phyloP scores from a whole-genome alignment of 2,329 filamentous ascomycete genomes.

The Apiospora rasikravindrae region DNA sequence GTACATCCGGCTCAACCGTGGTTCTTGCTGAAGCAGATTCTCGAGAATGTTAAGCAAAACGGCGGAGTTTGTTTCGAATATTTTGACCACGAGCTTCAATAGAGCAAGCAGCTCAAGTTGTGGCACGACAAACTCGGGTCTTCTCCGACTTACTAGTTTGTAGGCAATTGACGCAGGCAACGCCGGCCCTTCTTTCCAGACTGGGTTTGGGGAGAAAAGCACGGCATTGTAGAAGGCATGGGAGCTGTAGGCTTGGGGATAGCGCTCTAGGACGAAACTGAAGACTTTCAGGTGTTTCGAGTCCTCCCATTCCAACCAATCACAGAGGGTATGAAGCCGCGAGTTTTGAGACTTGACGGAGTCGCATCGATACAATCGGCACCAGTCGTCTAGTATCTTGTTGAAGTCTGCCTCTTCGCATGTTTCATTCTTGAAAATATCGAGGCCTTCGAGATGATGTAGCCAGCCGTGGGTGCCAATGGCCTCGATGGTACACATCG shows the following conservation, averaged over 20 bases:
- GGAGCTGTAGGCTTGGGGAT: constrained; percentile 6
- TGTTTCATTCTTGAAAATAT: rapidly evolving
- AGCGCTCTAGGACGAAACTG: neutral
- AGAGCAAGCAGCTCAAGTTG: neutral
- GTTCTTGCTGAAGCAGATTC: too few species aligned
- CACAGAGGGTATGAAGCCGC: neutral
- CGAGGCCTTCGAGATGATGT: neutral
- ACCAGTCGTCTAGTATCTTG: neutral
- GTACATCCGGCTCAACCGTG: too few species aligned
- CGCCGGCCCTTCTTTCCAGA: too few species aligned
- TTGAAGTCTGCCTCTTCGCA: neutral
- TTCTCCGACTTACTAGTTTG: neutral
- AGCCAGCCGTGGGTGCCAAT: neutral
- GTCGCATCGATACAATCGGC: neutral
- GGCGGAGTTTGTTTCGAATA: neutral
- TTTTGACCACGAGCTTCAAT: neutral
- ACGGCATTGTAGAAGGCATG: too few species aligned
- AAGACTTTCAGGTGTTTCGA: too few species aligned
- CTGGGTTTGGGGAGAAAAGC: too few species aligned
- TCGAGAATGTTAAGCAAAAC: too few species aligned
- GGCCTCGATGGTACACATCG: too few species aligned
- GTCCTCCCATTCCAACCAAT: neutral
- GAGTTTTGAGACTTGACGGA: neutral
- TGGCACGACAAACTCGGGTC: neutral
- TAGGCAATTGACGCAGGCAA: too few species aligned